Evolutionary conservation across 805 yeast genomes (phyloP).

Genomic region (Tetrapisispora pingtungensis): DNA sequence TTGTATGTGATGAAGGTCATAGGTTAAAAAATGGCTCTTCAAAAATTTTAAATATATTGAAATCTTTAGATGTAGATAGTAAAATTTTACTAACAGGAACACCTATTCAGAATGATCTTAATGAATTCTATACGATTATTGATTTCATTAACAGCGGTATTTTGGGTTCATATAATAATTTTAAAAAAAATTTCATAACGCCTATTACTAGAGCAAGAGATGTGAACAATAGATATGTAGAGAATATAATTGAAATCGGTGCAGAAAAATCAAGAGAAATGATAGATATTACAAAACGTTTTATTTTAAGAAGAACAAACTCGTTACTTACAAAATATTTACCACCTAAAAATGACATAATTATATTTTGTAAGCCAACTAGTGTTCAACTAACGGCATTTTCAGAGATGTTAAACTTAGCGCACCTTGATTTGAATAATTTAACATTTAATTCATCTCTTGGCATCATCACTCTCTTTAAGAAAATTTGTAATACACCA

Average conservation of each 20-base stretch:
- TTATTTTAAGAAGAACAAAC: slow-evolving; percentile 66
- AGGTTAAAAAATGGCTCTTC: slow-evolving; percentile 67
- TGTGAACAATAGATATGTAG: slow-evolving; percentile 43
- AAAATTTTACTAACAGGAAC: slow-evolving; percentile 76
- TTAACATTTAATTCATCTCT: slow-evolving; percentile 38
- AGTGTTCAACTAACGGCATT: slow-evolving; percentile 47
- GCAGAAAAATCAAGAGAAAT: slow-evolving; percentile 53
- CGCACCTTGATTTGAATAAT: slow-evolving; percentile 22
- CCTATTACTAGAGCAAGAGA: slow-evolving; percentile 73
- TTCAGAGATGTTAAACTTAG: slow-evolving; percentile 33
- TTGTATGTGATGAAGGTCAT: slow-evolving; percentile 95
- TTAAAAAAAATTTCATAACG: slow-evolving; percentile 51
- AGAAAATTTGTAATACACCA: slow-evolving; percentile 81
- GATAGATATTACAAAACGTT: slow-evolving; percentile 50
- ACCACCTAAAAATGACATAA: slow-evolving; percentile 65
- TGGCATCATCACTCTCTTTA: slow-evolving; percentile 59
- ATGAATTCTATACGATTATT: slow-evolving; percentile 70
- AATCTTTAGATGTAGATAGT: slow-evolving; percentile 41
- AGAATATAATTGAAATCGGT: slow-evolving; percentile 44
- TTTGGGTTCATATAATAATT: slow-evolving; percentile 49
- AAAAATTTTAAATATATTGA: slow-evolving; percentile 58
- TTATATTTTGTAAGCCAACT: slow-evolving; percentile 74
- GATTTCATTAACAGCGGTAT: slow-evolving; percentile 81
- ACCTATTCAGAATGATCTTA: slow-evolving; percentile 86
- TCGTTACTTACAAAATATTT: slow-evolving; percentile 45